Base-by-base conservation (phyloP, 2,329 filamentous ascomycete species). In the Emericellopsis cladophorae region DNA sequence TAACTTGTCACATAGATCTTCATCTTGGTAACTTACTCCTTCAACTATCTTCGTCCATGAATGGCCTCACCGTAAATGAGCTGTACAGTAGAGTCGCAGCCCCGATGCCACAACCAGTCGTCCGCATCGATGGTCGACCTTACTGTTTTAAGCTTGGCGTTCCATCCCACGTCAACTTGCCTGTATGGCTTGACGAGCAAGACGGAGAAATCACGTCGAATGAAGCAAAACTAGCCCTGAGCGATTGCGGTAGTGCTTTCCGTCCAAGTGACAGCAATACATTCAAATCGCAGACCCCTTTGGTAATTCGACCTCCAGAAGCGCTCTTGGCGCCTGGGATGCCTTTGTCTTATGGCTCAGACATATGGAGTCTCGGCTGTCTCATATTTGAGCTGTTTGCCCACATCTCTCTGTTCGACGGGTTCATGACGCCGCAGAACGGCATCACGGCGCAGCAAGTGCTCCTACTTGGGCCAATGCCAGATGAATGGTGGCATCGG, bases 281-380 rank as follows among this genome's bases (percentile, higher is more conserved):
- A 33, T 33, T 39, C 31, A n/a, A 39, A 32, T 39, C 26, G 18
- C 16, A 32, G 24, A 39, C 37, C 21, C 37, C 37, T 18, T 14
- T 32, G 23, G 24, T 32, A n/a, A 18, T 39, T 12, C 37, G 37
- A 10, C 55, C 58, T 12, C 61, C 59, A 1, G 60, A 64, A 43
- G 49, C 43, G 24, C 45, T 49, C 3, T 64, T 65, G 43, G 54
- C 60, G 32, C 52, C 55, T 18, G 46, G 43, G 9, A 51, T 40
- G 12, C 51, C 59, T 14, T 48, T 64, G 7, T 55, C 56, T 2
- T 62, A 54, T 34, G 22, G 53, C 18, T 56, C 57, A 1, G 61
- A 65, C 34, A 60, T 64, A 18, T 66, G 61, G 62, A 58, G 52
- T 11, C 55, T 66, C 10, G 57, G 50, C 0, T 60, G 53, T 42